phyloP scores from a whole-genome alignment of 2,329 filamentous ascomycete genomes.

The Hypomyces rosellus region DNA sequence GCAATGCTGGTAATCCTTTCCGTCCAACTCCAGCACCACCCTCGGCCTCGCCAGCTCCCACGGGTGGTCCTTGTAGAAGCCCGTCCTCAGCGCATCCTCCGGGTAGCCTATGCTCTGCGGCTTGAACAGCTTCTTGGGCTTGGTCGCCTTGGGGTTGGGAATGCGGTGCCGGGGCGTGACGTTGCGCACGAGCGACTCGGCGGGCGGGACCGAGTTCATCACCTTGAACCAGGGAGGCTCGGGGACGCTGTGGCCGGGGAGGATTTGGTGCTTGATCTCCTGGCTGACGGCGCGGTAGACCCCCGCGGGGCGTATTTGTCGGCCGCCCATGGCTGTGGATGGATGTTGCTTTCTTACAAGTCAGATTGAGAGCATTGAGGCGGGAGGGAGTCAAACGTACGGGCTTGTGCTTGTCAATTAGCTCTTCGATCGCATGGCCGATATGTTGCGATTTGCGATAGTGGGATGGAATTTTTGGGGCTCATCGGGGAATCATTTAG shows the following conservation, averaged over 20 bases:
- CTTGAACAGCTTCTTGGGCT: constrained; percentile 69
- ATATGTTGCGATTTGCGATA: too few species aligned
- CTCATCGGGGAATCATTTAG: constrained; percentile 10
- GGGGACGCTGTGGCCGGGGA: constrained; percentile 27
- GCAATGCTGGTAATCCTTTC: constrained; percentile 67
- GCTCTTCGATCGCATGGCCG: too few species aligned
- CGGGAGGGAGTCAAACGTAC: background rate
- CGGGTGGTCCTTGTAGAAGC: constrained; percentile 90
- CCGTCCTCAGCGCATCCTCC: constrained; percentile 72
- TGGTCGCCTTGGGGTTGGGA: constrained; percentile 36
- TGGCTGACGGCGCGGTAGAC: constrained; percentile 41
- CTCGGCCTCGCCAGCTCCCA: constrained; percentile 93
- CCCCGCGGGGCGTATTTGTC: constrained; percentile 40
- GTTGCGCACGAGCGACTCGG: constrained; percentile 51
- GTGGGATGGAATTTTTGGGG: constrained; percentile 8
- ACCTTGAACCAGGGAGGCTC: constrained; percentile 45
- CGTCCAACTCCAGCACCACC: constrained; percentile 77
- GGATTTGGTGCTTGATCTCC: constrained; percentile 37
- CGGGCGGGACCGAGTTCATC: constrained; percentile 48
- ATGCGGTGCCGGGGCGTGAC: constrained; percentile 41
- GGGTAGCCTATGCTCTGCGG: constrained; percentile 72
- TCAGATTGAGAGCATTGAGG: background rate
- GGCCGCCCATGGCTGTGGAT: constrained; percentile 30
- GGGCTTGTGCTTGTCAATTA: background rate
- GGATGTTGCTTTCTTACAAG: background rate